phyloP scores from a whole-genome alignment of 2,329 filamentous ascomycete species.

The Pseudogymnoascus sp. region DNA sequence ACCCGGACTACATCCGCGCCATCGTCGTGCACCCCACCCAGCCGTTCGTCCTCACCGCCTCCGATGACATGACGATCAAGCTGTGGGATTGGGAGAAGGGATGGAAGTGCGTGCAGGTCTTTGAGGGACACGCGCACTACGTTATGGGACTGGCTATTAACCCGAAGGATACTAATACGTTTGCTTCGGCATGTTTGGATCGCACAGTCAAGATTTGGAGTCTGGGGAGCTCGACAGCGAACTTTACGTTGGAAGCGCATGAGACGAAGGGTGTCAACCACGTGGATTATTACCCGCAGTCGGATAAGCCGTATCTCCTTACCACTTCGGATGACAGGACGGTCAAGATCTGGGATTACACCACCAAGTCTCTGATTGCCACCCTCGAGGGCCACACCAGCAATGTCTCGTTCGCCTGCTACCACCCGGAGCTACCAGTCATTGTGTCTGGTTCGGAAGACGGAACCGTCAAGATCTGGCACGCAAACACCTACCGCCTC shows the following conservation, averaged over 20 bases:
- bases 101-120: conserved; percentile 96
- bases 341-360: conserved; percentile 99
- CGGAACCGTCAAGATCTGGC: conserved; percentile 96
- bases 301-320: conserved; percentile 77
- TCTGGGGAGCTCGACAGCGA: conserved; percentile 84
- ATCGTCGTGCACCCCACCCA: conserved; percentile 94
- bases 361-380: conserved; percentile 92
- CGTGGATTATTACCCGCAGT: conserved; percentile 79
- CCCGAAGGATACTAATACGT: conserved; percentile 90
- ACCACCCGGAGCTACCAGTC: conserved; percentile 91
- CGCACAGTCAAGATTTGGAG: conserved; percentile 98
- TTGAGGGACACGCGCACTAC: conserved; percentile 93
- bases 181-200: conserved; percentile 91
- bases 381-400: conserved; percentile 95
- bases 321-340: conserved; percentile 95
- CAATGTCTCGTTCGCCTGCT: conserved; percentile 97
- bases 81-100: conserved; percentile 98
- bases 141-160: conserved; percentile 97
- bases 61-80: conserved; percentile 98
- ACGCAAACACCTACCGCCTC: conserved; percentile 92
- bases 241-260: conserved; percentile 94
- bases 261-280: conserved; percentile 98
- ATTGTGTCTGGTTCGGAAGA: conserved; percentile 98
- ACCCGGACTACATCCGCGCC: conserved; percentile 96
- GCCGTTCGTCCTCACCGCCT: conserved; percentile 91